phyloP scores from a whole-genome alignment of 345 rosid genomes.

The Passiflora organensis region DNA sequence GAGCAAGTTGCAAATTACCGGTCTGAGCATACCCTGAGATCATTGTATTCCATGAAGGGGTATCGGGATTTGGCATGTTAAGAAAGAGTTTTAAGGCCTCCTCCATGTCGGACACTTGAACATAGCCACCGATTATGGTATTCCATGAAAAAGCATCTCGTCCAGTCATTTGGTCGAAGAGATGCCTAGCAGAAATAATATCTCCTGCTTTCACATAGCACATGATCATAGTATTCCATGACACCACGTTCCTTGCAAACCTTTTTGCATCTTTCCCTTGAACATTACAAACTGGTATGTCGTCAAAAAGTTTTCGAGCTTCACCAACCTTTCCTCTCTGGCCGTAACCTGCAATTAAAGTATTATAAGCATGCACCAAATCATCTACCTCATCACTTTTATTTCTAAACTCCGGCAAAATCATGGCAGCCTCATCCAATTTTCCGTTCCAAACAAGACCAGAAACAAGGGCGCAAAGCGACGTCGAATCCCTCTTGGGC shows the following conservation, averaged over 20 bases:
- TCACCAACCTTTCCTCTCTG: constrained; percentile 48
- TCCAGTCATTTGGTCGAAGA: constrained; percentile 53
- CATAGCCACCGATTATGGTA: constrained; percentile 68
- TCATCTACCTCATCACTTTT: constrained; percentile 25
- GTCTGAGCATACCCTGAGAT: constrained; percentile 47
- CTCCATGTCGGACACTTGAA: constrained; percentile 37
- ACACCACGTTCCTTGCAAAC: constrained; percentile 47
- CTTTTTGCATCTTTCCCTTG: constrained; percentile 13
- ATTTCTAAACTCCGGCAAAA: constrained; percentile 32
- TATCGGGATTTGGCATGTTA: constrained; percentile 50
- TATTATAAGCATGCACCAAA: constrained; percentile 57
- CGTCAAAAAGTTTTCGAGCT: constrained; percentile 55
- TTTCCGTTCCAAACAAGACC: constrained; percentile 57
- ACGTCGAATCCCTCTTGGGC: constrained; percentile 46
- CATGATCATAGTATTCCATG: constrained; percentile 84
- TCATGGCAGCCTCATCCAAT: constrained; percentile 49
- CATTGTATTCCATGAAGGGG: constrained; percentile 60
- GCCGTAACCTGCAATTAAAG: constrained; percentile 73
- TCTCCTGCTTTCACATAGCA: constrained; percentile 58
- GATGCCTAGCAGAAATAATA: constrained; percentile 44
- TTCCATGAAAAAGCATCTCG: constrained; percentile 71
- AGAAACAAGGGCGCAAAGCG: constrained; percentile 50
- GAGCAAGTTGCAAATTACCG: constrained; percentile 39
- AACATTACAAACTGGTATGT: constrained; percentile 29
- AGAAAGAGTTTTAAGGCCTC: constrained; percentile 51